Conservation (phyloP, 2,329 filamentous ascomycete species). For the Pseudophaeomoniella oleicola region DNA sequence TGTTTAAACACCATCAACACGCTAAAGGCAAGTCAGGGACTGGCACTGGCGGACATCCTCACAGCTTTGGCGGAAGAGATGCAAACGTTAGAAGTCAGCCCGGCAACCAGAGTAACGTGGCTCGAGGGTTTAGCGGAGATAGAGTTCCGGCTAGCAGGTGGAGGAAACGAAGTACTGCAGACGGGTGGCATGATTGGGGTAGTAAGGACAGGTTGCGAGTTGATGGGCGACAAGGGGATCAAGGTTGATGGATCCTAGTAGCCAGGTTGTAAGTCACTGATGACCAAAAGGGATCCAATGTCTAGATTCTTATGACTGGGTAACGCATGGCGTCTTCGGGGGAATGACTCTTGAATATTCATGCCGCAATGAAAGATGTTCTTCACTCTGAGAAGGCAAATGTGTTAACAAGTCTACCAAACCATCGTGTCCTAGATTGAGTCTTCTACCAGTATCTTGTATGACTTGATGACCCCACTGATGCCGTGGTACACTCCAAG, state of each 20-base stretch:
- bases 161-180: constrained; percentile 75
- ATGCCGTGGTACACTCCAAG: too few species aligned
- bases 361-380: too few species aligned
- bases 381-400: too few species aligned
- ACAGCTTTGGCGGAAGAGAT: constrained; percentile 75
- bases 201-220: constrained; percentile 69
- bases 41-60: constrained; percentile 88
- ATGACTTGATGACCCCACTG: too few species aligned
- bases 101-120: constrained; percentile 83
- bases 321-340: too few species aligned
- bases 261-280: too few species aligned
- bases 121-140: constrained; percentile 81
- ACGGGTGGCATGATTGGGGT: constrained; percentile 88
- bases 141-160: constrained; percentile 78
- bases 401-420: too few species aligned
- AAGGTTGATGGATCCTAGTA: constrained; percentile 6
- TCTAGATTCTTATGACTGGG: too few species aligned
- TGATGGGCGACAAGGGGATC: constrained; percentile 36
- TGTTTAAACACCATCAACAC: constrained; percentile 80
- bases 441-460: too few species aligned
- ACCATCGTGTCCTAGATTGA: too few species aligned
- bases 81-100: constrained; percentile 64
- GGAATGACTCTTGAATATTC: too few species aligned
- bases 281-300: too few species aligned
- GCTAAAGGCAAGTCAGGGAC: constrained; percentile 69